A percentile compares a stretch with the other conserved stretches of the same genome.
phyloP scores from a whole-genome alignment of 1,284 basidiomycete species.

The Naganishia albida region DNA sequence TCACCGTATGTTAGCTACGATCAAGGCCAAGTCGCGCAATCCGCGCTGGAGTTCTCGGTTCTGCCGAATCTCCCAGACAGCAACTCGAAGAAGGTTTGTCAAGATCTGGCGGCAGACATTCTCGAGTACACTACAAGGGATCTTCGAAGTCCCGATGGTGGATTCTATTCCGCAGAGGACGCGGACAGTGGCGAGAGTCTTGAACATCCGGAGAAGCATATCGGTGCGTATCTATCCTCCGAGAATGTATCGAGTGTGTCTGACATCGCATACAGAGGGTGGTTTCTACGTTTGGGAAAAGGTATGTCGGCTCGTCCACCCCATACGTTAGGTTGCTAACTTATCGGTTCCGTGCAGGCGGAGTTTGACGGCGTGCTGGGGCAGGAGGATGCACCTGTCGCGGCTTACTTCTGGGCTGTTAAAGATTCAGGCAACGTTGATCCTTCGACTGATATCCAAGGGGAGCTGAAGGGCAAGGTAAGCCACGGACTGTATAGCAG shows the following conservation, averaged over 20 bases:
- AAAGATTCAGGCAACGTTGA: conserved; percentile 55
- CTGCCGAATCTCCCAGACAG: conserved; percentile 34
- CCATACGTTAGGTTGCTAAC: neutral
- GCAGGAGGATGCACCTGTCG: conserved; percentile 43
- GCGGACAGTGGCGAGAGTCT: conserved; percentile 54
- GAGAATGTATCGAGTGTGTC: conserved; percentile 32
- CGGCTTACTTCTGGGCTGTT: conserved; percentile 53
- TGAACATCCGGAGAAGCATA: conserved; percentile 45
- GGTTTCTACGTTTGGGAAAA: conserved; percentile 57
- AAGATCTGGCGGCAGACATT: conserved; percentile 47
- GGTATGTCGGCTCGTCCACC: neutral
- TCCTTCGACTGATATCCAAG: conserved; percentile 54
- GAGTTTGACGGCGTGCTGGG: conserved; percentile 53
- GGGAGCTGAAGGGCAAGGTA: conserved; percentile 53
- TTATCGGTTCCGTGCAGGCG: conserved; percentile 34
- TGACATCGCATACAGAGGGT: conserved; percentile 48
- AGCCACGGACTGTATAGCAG: conserved; percentile 2
- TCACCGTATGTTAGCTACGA: conserved; percentile 51
- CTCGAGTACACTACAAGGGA: conserved; percentile 54
- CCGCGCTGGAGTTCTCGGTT: conserved; percentile 45
- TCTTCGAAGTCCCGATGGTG: conserved; percentile 51
- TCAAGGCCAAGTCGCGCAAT: conserved; percentile 53
- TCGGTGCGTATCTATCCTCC: conserved; percentile 15
- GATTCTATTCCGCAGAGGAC: conserved; percentile 57
- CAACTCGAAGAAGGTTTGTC: conserved; percentile 37